phyloP scores from a whole-genome alignment of 371 early-diverging fungal genomes.

The Mucor lusitanicus region DNA sequence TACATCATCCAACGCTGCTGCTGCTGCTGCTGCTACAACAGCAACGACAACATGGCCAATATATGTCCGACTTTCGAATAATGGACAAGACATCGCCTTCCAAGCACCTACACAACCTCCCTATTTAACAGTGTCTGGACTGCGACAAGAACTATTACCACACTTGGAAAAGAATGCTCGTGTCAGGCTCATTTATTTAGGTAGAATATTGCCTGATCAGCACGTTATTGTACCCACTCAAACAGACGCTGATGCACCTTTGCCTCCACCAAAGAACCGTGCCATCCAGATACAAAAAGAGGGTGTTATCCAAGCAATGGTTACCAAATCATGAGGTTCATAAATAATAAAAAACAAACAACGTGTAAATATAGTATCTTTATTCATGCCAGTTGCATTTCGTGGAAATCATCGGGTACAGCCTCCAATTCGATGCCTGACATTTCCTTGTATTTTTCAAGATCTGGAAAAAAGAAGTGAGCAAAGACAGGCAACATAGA shows the following conservation, averaged over 20 bases:
- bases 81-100: slow-evolving; percentile 21
- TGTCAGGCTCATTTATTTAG: slow-evolving; percentile 27
- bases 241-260: slow-evolving; percentile 10
- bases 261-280: slow-evolving; percentile 18
- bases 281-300: slow-evolving; percentile 21
- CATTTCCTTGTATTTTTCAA: slow-evolving; percentile 21
- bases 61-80: slow-evolving; percentile 26
- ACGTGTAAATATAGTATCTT: background rate
- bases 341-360: background rate
- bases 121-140: slow-evolving; percentile 16
- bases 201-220: slow-evolving; percentile 18
- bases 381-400: slow-evolving; percentile 17
- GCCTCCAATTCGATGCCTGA: slow-evolving; percentile 28
- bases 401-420: slow-evolving; percentile 39
- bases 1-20: background rate
- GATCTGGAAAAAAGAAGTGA: slow-evolving; percentile 6
- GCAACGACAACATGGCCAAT: slow-evolving; percentile 13
- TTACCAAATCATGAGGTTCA: background rate
- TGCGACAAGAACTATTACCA: slow-evolving; percentile 13
- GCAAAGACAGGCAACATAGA: background rate
- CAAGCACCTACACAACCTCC: slow-evolving; percentile 22
- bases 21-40: background rate
- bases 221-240: slow-evolving; percentile 19
- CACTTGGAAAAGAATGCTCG: slow-evolving; percentile 14
- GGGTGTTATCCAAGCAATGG: slow-evolving; percentile 29